phyloP scores from a whole-genome alignment of 1,139 yeast species.

The Nakaseomyces glabratus region DNA sequence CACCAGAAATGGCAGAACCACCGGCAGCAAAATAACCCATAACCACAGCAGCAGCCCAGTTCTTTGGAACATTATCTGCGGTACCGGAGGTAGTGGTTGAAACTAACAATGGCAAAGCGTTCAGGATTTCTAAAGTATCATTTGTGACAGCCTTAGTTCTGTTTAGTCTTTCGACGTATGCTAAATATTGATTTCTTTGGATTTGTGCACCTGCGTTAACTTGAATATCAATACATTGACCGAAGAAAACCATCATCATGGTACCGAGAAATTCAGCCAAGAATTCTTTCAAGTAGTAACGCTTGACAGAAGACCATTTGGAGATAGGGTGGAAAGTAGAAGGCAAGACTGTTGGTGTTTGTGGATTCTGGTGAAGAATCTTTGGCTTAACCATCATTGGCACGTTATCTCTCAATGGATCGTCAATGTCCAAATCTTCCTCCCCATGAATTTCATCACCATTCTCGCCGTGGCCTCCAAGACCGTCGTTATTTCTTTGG shows the following conservation, averaged over 20 bases:
- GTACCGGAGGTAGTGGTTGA: conserved; percentile 33
- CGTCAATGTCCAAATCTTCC: not conserved
- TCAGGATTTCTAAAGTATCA: conserved; percentile 12
- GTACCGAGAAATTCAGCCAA: conserved; percentile 45
- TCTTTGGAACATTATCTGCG: conserved; percentile 36
- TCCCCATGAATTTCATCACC: conserved; percentile 7
- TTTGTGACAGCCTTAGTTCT: conserved; percentile 11
- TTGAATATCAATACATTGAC: conserved; percentile 42
- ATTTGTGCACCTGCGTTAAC: conserved; percentile 22
- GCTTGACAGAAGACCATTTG: conserved; percentile 29
- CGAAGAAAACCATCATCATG: conserved; percentile 36
- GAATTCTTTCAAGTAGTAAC: conserved; percentile 28
- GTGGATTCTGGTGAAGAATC: conserved; percentile 31
- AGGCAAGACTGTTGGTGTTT: conserved; percentile 32
- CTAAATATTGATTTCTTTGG: conserved; percentile 16
- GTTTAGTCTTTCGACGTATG: conserved; percentile 11
- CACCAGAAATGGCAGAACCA: conserved; percentile 38
- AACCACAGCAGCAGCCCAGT: conserved; percentile 46
- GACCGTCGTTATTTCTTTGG: conserved; percentile 1
- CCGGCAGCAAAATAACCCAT: conserved; percentile 39
- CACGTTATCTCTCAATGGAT: conserved; percentile 8
- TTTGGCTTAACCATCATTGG: conserved; percentile 32
- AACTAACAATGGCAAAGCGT: conserved; percentile 15
- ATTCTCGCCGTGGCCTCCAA: conserved; percentile 7
- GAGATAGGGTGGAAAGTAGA: conserved; percentile 32